phyloP scores from a whole-genome alignment of 768 basidiomycete genomes.

The Rubroboletus satanas region DNA sequence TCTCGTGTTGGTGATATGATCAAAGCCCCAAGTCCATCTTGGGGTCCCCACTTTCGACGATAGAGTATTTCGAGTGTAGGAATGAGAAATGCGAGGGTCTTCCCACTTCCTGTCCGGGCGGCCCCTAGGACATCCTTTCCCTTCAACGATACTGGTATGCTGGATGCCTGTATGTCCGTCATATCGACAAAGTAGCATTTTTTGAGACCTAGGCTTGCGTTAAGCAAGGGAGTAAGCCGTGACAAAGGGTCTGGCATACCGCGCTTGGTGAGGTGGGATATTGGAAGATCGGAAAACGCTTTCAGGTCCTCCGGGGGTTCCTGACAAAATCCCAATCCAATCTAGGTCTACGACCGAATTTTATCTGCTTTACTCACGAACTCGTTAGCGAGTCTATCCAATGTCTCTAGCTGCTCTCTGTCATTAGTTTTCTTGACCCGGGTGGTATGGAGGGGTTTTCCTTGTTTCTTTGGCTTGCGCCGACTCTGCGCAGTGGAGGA shows the following conservation, averaged over 20 bases:
- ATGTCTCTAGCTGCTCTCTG: conserved; percentile 46
- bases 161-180: conserved; percentile 72
- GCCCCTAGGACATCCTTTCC: conserved; percentile 66
- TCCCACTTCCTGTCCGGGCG: conserved; percentile 69
- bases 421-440: conserved; percentile 44
- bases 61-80: conserved; percentile 64
- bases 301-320: conserved; percentile 44
- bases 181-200: conserved; percentile 82
- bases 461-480: conserved; percentile 17
- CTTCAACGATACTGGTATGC: conserved; percentile 57
- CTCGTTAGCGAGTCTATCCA: conserved; percentile 46
- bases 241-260: conserved; percentile 37
- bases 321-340: conserved; percentile 35
- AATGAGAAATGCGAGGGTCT: conserved; percentile 70
- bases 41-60: conserved; percentile 65
- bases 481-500: conserved; percentile 11
- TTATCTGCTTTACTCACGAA: conserved; percentile 42
- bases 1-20: conserved; percentile 94
- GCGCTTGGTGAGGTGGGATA: conserved; percentile 72
- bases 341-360: neutral
- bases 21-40: conserved; percentile 79
- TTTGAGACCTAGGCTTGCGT: conserved; percentile 60
- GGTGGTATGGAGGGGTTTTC: conserved; percentile 9
- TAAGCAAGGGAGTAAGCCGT: neutral
- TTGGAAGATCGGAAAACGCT: conserved; percentile 70